Conservation (phyloP, 257 asterid genomes). For the Petunia axillaris region DNA sequence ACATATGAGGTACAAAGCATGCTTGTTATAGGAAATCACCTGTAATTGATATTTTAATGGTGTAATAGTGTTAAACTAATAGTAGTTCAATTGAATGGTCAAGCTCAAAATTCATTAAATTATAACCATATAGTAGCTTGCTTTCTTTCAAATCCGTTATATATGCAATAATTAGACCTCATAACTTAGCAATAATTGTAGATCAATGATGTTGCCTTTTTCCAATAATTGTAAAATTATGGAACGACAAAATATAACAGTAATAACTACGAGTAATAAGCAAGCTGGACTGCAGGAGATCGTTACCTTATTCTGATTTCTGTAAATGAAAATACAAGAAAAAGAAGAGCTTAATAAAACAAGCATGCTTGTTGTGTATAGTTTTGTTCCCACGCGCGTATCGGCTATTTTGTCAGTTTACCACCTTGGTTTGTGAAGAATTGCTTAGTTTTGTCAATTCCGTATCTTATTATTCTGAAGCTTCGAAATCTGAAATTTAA, state of each 20-base stretch:
- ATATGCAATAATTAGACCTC: not conserved
- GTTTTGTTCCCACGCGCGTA: constrained; percentile 15
- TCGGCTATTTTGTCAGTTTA: constrained; percentile 21
- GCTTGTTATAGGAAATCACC: not conserved
- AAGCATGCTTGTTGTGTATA: constrained; percentile 11
- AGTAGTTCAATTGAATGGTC: too few relatives aligned
- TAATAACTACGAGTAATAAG: not conserved
- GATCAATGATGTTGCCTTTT: not conserved
- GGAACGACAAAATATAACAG: not conserved
- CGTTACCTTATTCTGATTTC: not conserved
- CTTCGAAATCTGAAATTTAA: not conserved
- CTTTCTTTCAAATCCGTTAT: not conserved
- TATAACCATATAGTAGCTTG: not conserved
- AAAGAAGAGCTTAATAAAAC: not conserved
- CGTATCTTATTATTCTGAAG: not conserved
- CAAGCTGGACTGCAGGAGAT: not conserved
- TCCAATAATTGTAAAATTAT: not conserved
- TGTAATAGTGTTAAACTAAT: too few relatives aligned
- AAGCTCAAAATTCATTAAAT: too few relatives aligned
- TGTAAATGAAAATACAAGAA: too few relatives aligned
- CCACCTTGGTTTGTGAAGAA: not conserved
- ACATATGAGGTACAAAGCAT: not conserved
- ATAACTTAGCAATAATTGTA: not conserved
- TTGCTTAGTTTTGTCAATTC: constrained; percentile 9
- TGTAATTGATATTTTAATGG: not conserved